Evolutionary conservation across 2,329 filamentous ascomycete genomes (phyloP), one percentile per base, ranked within the genome.

Genomic region (Cadophora sp.): DNA sequence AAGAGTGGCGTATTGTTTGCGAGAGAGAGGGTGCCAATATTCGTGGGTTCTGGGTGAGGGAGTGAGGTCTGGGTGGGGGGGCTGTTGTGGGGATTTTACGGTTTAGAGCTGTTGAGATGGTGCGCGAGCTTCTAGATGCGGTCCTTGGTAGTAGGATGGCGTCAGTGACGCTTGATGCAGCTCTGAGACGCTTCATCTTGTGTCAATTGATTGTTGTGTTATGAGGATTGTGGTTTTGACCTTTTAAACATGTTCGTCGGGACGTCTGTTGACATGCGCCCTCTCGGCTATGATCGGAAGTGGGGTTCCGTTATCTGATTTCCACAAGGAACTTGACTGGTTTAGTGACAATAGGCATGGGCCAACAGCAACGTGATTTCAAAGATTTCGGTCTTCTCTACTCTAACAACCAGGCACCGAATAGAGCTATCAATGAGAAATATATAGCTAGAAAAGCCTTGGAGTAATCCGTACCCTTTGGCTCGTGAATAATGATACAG

Each of bases 131-230:
- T 67, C 69, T 69, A 64, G 67, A 53, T 34, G 64, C 59, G 55
- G 60, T 59, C 29, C 69, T 66, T 26, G 68, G 64, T 43, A 60
- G 43, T 14, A 53, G 14, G 14, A 69, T 43, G 37, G 71, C 69
- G 65, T 75, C 73, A 26, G 50, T 64, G 62, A 75, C 31, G 26
- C 64, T 66, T 34, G 68, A 56, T 66, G 66, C 72, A 73, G 73
- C 72, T 75, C 73, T 71, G 53, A 76, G 68, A 63, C 72, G 72
- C 71, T 73, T 77, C 75, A 77, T 77, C 66, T 67, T 75, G 65
- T 43, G 43, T 66, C 70, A 74, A 74, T 76, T 69, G 64, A 51
- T 67, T 68, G 61, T 67, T 64, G 40, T 56, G 19, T 50, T 50
- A 5, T 58, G 61, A 60, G 29, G 50, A n/a, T 62, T n/a, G 61